These are phyloP conservation scores for Ganoderma boninense DNA, from an alignment of 1,284 basidiomycete genomes.

Conservation along the genomic window DNA sequence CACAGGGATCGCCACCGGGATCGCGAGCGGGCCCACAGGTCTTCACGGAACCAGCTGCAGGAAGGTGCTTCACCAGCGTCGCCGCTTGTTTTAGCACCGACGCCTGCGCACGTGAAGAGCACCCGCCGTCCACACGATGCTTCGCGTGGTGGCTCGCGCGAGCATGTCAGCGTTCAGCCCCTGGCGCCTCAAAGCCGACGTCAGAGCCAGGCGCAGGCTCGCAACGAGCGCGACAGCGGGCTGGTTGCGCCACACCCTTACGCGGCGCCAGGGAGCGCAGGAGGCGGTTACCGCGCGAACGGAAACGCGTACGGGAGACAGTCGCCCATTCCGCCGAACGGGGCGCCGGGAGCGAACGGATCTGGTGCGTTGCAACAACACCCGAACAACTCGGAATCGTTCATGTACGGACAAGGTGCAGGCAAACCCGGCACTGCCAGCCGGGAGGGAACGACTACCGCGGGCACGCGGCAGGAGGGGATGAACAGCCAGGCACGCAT, in stretches of 20 bases:
- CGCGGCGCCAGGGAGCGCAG: slow-evolving; percentile 64
- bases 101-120: slow-evolving; percentile 67
- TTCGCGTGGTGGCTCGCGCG: slow-evolving; percentile 50
- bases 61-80: slow-evolving; percentile 55
- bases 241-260: slow-evolving; percentile 73
- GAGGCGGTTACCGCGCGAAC: slow-evolving; percentile 58
- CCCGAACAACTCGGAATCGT: slow-evolving; percentile 60
- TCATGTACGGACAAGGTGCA: slow-evolving; percentile 63
- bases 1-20: slow-evolving; percentile 56
- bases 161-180: slow-evolving; percentile 68
- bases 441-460: slow-evolving; percentile 38
- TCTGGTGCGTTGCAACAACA: slow-evolving; percentile 29
- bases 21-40: slow-evolving; percentile 60
- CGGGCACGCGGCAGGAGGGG: slow-evolving; percentile 33
- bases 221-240: slow-evolving; percentile 49
- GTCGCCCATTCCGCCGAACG: slow-evolving; percentile 56
- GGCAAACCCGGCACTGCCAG: slow-evolving; percentile 53
- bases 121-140: slow-evolving; percentile 56
- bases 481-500: slow-evolving; percentile 61
- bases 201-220: slow-evolving; percentile 63
- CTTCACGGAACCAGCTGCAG: slow-evolving; percentile 65
- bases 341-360: slow-evolving; percentile 41
- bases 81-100: slow-evolving; percentile 68
- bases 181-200: slow-evolving; percentile 68
- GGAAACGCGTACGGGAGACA: slow-evolving; percentile 61